phyloP scores from a whole-genome alignment of 208 protist species.

The Trypanosoma melophagium region DNA sequence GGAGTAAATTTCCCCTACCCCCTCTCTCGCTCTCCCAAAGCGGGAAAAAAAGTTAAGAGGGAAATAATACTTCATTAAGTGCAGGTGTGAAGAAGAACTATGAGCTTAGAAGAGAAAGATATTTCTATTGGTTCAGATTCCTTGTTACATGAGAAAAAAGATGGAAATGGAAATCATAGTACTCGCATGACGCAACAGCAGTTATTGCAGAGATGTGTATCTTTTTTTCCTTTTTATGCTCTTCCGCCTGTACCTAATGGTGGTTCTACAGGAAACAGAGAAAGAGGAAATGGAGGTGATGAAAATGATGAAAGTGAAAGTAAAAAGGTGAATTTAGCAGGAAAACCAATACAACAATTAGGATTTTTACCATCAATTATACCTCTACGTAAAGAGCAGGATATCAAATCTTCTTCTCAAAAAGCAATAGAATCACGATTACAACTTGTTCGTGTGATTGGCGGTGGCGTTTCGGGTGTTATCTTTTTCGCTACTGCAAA shows the following conservation, averaged over 20 bases:
- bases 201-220: constrained; percentile 10
- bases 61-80: no score
- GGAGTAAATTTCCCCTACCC: no score
- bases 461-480: not conserved
- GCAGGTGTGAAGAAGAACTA: not conserved
- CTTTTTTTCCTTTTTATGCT: constrained; percentile 8
- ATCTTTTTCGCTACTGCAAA: constrained; percentile 4
- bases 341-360: no score
- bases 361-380: not conserved
- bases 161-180: not conserved
- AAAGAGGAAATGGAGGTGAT: not conserved
- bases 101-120: not conserved
- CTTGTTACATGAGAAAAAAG: not conserved
- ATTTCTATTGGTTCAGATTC: not conserved
- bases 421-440: not conserved
- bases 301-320: not conserved
- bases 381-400: not conserved
- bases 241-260: not conserved
- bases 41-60: no score
- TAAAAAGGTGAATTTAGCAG: not conserved
- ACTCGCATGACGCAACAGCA: not conserved
- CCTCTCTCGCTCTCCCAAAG: no score
- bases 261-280: not conserved
- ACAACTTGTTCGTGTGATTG: constrained; percentile 5
- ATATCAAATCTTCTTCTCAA: not conserved